Evolutionary conservation across 805 yeast species (phyloP), one percentile per base, ranked within the genome.

Genomic region (Ogataea saltuana): DNA sequence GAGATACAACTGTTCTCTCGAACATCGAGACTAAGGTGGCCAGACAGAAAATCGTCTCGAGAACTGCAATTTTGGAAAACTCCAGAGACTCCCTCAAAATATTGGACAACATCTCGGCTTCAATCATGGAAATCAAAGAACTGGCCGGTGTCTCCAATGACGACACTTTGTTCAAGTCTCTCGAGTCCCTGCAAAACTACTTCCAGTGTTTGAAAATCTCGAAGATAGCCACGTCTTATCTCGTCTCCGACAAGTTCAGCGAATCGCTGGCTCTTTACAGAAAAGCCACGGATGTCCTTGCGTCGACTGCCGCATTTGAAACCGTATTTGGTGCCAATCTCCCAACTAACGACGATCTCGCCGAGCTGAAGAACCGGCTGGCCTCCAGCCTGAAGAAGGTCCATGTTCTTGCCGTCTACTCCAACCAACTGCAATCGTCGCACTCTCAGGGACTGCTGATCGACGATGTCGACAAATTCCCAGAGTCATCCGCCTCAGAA

Each of bases 71-170:
- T 10, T 46, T 69, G 39, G 63, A 58, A 6, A 54, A 47, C 33
- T 56, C 65, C 36, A 70, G 67, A 44, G 82, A 80, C 49, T 59
- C 67, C 5, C 57, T 73, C 30, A 71, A 82, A 44, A 60, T 83
- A 18, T 72, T 71, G 46, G 77, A 74, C 17, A 68, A 73, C 7
- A 71, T 87, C 28, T 61, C 73, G 10, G 67, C 71, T 35, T 80
- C 85, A 13, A 60, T 83, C 26, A 65, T 64, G 3, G 83, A 83
- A 51, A 65, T 88, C 34, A 71, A 76, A 56, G 96, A 88, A 47
- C 72, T 93, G 39, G 97, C 97, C 0, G 98, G 98, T 71, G 96
- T 91, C 15, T 81, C 85, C 58, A 86, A 87, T 41, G 96, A 88
- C 59, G 93, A 85, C 41, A 81, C 75, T 17, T 71, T 91, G 42